A percentile compares a stretch with the other conserved stretches of the same genome.
Conservation (phyloP, 2,329 filamentous ascomycete genomes). For the Aureobasidium sp. region DNA sequence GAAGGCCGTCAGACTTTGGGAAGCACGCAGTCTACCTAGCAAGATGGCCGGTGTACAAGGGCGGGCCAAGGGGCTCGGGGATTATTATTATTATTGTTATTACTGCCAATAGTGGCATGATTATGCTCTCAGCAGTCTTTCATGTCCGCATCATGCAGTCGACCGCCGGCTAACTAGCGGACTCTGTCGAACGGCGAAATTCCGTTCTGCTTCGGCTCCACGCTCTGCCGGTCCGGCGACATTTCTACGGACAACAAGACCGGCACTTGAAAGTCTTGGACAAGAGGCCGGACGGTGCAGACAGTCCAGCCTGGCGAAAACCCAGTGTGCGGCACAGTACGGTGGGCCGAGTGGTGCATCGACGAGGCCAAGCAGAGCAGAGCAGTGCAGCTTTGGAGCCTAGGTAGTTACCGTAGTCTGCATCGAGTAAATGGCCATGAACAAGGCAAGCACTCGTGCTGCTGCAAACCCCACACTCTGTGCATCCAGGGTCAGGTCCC, state of each 20-base stretch:
- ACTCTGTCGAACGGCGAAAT: not conserved
- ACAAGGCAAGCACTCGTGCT: not conserved
- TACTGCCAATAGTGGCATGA: not conserved
- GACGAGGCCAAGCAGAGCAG: not conserved
- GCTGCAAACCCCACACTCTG: conserved; percentile 1
- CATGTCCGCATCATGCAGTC: conserved; percentile 10
- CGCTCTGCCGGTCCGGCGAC: not conserved
- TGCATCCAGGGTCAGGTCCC: not conserved
- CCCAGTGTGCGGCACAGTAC: not conserved
- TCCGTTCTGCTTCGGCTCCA: conserved; percentile 3
- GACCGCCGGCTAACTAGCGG: not conserved
- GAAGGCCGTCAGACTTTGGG: not conserved
- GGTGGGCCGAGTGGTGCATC: not conserved
- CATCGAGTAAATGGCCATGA: not conserved
- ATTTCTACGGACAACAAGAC: not conserved
- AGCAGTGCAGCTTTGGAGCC: not conserved
- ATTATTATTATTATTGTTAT: not conserved
- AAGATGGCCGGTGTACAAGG: not conserved
- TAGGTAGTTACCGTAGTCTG: not conserved
- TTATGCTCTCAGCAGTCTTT: not conserved
- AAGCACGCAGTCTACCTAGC: not conserved
- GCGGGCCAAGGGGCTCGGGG: not conserved
- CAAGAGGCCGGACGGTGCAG: not conserved
- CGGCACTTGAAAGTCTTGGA: too few species aligned
- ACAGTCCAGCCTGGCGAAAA: not conserved